Evolutionary conservation across 2,329 filamentous ascomycete genomes (phyloP).

Genomic region (Leptoxyphium fumago): DNA sequence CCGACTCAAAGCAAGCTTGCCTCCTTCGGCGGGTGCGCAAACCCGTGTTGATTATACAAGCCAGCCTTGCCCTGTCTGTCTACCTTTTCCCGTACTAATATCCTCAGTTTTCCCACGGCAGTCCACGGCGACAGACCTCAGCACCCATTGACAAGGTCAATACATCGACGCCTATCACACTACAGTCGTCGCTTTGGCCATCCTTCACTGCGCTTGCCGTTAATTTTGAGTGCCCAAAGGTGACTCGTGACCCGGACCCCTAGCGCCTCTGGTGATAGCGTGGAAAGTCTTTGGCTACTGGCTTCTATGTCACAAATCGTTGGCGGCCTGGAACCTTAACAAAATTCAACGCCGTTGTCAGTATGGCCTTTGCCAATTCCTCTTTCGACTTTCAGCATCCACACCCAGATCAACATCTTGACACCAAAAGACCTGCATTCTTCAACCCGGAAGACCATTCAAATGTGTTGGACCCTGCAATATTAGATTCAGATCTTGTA

Average conservation of each 20-base stretch:
- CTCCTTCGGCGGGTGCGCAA: neutral
- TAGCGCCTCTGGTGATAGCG: no score
- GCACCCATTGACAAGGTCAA: neutral
- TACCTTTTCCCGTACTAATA: constrained; percentile 14
- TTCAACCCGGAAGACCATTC: constrained; percentile 15
- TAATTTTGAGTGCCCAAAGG: no score
- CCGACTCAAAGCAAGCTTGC: neutral
- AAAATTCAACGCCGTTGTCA: neutral
- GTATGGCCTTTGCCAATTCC: constrained; percentile 1
- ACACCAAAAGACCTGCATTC: constrained; percentile 6
- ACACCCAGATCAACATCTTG: constrained; percentile 7
- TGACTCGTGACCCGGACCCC: no score
- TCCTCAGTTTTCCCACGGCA: constrained; percentile 1
- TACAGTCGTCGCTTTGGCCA: no score
- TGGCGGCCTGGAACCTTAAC: no score
- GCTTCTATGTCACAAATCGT: no score
- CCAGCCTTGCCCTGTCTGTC: constrained; percentile 17
- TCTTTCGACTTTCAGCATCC: constrained; percentile 2
- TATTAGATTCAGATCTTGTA: constrained; percentile 19
- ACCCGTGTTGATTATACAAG: constrained; percentile 4
- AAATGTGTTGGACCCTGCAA: constrained; percentile 13
- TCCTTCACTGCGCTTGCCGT: no score
- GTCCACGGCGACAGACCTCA: neutral
- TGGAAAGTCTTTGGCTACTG: no score
- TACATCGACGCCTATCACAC: no score